phyloP scores from a whole-genome alignment of 805 yeast genomes.

The Ogataea naganishii region DNA sequence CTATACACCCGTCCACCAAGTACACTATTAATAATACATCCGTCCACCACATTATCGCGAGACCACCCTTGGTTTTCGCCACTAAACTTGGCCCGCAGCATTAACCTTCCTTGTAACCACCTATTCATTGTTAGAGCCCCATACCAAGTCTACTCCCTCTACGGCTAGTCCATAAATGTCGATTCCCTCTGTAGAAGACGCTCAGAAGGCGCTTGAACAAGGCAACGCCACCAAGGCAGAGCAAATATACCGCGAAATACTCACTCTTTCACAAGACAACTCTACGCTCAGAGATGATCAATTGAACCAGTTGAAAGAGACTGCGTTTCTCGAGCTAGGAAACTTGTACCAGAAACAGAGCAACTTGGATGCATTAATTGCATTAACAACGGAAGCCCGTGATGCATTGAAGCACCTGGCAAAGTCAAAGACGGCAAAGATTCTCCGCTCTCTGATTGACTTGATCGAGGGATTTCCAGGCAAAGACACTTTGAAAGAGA shows the following conservation, averaged over 20 bases:
- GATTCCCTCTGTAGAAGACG: conserved; percentile 38
- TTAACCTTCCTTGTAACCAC: too few species aligned
- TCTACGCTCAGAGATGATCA: conserved; percentile 24
- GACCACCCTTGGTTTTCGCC: conserved; percentile 1
- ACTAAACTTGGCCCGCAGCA: background rate
- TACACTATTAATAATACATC: too few species aligned
- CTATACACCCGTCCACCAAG: too few species aligned
- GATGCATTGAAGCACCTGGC: conserved; percentile 65
- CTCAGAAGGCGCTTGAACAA: conserved; percentile 46
- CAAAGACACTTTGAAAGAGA: conserved; percentile 41
- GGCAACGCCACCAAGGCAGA: conserved; percentile 54
- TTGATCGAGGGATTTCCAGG: conserved; percentile 55
- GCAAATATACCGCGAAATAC: conserved; percentile 41
- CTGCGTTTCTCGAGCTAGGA: conserved; percentile 70
- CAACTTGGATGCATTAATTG: conserved; percentile 42
- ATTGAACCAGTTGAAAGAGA: conserved; percentile 48
- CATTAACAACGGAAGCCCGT: conserved; percentile 61
- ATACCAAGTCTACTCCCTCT: too few species aligned
- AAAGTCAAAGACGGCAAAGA: conserved; percentile 91
- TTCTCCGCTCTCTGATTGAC: conserved; percentile 75
- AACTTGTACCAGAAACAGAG: conserved; percentile 47
- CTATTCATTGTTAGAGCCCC: too few species aligned
- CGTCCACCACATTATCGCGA: too few species aligned
- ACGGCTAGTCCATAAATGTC: conserved; percentile 17
- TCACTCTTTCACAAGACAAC: conserved; percentile 23